Conservation (phyloP, 2,329 filamentous ascomycete species). For the Acephala macrosclerotiorum region DNA sequence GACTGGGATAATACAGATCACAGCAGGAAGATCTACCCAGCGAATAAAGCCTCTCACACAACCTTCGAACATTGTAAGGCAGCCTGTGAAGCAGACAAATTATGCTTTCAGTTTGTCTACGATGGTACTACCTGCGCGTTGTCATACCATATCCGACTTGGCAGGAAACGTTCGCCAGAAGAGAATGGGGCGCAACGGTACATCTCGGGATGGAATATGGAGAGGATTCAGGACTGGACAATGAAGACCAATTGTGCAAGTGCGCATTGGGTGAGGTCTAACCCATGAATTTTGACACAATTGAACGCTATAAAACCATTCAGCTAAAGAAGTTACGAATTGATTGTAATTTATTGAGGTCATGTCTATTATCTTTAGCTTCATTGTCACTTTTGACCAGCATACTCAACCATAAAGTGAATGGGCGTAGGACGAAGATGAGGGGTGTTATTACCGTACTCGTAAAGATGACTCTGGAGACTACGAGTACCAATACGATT, state of each 20-base stretch:
- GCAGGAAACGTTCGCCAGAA: slow-evolving; percentile 1
- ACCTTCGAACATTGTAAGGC: slow-evolving; percentile 5
- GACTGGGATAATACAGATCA: slow-evolving; percentile 24
- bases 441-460: too few species aligned
- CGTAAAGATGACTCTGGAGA: too few species aligned
- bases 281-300: slow-evolving; percentile 17
- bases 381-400: too few species aligned
- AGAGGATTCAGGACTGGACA: slow-evolving; percentile 22
- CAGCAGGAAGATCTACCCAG: slow-evolving; percentile 3
- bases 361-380: too few species aligned
- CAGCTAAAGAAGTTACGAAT: too few species aligned
- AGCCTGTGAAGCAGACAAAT: slow-evolving; percentile 11
- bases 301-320: slow-evolving; percentile 6
- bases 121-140: slow-evolving; percentile 6
- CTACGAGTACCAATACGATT: too few species aligned
- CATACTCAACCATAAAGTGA: too few species aligned
- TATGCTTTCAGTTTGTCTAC: slow-evolving; percentile 11
- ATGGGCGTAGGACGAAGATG: too few species aligned
- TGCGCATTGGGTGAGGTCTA: slow-evolving; percentile 20
- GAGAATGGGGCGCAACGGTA: slow-evolving; percentile 11
- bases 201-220: slow-evolving; percentile 21
- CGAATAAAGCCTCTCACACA: background rate
- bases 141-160: slow-evolving; percentile 8
- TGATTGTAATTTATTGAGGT: too few species aligned
- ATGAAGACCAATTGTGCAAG: slow-evolving; percentile 12